Conservation (phyloP, 1,284 basidiomycete species). For the Boletus mariae region DNA sequence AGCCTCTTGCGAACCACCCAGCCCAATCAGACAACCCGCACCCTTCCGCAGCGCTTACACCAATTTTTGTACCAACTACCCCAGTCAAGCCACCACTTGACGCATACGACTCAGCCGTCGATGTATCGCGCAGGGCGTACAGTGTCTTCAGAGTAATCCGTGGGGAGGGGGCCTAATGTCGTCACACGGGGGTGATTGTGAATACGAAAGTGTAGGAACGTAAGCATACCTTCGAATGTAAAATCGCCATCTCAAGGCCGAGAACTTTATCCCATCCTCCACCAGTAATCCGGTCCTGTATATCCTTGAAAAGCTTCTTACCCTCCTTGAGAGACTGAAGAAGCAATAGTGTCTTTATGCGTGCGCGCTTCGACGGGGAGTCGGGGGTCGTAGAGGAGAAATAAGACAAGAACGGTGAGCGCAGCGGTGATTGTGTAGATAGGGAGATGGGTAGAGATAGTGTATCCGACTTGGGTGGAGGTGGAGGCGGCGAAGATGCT, state of each 20-base stretch:
- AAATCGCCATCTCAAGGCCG: conserved; percentile 70
- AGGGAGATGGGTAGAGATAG: not conserved
- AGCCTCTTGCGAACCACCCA: conserved; percentile 25
- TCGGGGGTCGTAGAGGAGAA: conserved; percentile 69
- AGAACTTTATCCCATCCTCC: conserved; percentile 46
- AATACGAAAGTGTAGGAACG: not conserved
- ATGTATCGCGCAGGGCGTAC: conserved; percentile 65
- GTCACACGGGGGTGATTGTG: not conserved
- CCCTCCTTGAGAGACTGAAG: conserved; percentile 57
- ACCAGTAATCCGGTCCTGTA: conserved; percentile 19
- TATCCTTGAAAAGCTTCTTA: conserved; percentile 26
- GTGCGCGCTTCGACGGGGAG: conserved; percentile 65
- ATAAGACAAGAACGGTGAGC: conserved; percentile 53
- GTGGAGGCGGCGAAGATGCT: conserved; percentile 7
- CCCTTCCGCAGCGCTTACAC: conserved; percentile 47
- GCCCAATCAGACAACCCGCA: conserved; percentile 32
- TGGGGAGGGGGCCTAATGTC: conserved; percentile 58
- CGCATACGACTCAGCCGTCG: conserved; percentile 79
- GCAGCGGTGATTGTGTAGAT: conserved; percentile 16
- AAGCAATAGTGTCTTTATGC: conserved; percentile 76
- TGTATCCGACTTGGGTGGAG: conserved; percentile 11
- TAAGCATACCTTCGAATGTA: conserved; percentile 70
- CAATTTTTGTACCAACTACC: conserved; percentile 48
- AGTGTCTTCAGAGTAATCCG: conserved; percentile 64
- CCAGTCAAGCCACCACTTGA: conserved; percentile 58